Conservation (phyloP, 108 stramenopile genomes). For the Licmophora abbreviata region DNA sequence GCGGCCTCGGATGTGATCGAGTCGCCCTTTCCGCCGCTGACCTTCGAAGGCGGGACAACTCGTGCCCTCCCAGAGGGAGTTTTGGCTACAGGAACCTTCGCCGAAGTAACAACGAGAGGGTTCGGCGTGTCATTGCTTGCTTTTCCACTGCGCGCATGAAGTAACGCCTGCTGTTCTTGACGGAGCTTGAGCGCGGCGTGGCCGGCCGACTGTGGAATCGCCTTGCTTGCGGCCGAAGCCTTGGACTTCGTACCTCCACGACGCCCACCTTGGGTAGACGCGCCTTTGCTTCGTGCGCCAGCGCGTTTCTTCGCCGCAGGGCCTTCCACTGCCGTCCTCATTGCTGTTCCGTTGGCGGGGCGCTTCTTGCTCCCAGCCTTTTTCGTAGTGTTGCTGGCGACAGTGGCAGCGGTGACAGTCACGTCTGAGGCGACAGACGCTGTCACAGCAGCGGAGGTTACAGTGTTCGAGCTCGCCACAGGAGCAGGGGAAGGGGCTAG, state of each 20-base stretch:
- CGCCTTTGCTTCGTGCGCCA: background rate
- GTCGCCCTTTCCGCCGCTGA: background rate
- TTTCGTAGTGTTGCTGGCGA: background rate
- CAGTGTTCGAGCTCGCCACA: background rate
- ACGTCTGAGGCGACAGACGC: constrained; percentile 2
- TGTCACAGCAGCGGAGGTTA: background rate
- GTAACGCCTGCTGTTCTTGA: background rate
- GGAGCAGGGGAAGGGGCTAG: constrained; percentile 9
- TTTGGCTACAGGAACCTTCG: background rate
- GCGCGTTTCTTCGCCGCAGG: constrained; percentile 1
- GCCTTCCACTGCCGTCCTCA: constrained; percentile 20
- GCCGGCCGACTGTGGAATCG: background rate
- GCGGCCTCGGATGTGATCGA: constrained; percentile 7
- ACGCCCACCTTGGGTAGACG: background rate
- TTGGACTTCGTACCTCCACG: background rate
- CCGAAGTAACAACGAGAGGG: constrained; percentile 7
- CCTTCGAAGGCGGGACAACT: too few relatives aligned
- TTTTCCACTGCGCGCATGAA: background rate
- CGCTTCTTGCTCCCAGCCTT: constrained; percentile 12
- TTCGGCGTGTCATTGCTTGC: constrained; percentile 12
- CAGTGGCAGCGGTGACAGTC: constrained; percentile 2
- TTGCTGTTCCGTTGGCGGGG: constrained; percentile 3
- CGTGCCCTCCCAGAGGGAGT: too few relatives aligned
- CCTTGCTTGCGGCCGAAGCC: background rate
- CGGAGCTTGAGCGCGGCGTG: constrained; percentile 2